phyloP scores from a whole-genome alignment of 805 yeast species.

The Candida xyloterini region DNA sequence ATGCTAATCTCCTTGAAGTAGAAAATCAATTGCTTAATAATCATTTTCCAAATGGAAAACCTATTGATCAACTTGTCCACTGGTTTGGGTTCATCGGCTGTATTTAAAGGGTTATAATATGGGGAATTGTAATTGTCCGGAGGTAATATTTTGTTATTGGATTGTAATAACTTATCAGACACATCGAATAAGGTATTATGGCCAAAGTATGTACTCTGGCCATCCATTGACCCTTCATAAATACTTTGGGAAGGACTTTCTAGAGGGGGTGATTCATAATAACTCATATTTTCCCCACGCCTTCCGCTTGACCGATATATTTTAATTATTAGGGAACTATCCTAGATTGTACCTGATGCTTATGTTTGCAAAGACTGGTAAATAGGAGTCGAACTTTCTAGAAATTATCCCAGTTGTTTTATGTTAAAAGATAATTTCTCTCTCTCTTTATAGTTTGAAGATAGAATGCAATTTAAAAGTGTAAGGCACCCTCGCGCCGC shows the following conservation, averaged over 20 bases:
- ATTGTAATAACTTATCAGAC: constrained; percentile 13
- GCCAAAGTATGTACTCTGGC: constrained; percentile 7
- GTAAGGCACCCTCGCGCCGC: constrained; percentile 6
- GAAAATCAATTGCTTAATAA: constrained; percentile 50
- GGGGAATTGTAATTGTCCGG: constrained; percentile 35
- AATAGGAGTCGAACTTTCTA: background rate
- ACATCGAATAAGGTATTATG: constrained; percentile 11
- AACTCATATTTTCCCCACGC: constrained; percentile 2
- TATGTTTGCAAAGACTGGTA: background rate
- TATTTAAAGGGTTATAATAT: constrained; percentile 32
- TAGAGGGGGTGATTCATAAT: constrained; percentile 5
- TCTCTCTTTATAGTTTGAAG: background rate
- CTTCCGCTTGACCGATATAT: too few relatives aligned
- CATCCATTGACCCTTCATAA: constrained; percentile 10
- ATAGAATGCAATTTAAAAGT: background rate
- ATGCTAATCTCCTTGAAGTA: constrained; percentile 50
- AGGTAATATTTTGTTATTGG: constrained; percentile 30
- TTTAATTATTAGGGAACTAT: background rate
- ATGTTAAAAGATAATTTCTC: background rate
- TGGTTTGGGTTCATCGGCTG: constrained; percentile 33
- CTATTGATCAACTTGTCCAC: constrained; percentile 52
- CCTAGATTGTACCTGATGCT: too few relatives aligned
- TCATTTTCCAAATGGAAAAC: constrained; percentile 56
- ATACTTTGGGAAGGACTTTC: constrained; percentile 3
- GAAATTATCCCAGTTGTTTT: background rate